Evolutionary conservation across 495 filamentous ascomycete species (phyloP), one percentile per base, ranked within the genome.

Genomic region (Hypoxylon fragiforme): DNA sequence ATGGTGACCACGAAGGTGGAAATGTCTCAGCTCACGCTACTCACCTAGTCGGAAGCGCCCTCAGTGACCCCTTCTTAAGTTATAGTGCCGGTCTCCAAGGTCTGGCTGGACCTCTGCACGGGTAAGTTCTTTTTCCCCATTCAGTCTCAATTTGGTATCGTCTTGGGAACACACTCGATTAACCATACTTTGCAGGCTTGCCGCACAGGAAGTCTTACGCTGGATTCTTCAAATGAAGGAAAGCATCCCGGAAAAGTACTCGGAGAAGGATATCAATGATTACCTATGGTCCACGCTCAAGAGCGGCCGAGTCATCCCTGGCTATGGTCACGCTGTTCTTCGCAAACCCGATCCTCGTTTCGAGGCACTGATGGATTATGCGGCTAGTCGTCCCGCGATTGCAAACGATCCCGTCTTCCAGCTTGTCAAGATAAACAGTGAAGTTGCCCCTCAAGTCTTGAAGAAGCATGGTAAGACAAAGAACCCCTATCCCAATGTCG

Each of bases 1-100:
- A 98, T 76, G 92, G 92, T 37, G 94, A 98, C 74, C 94, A 98
- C 77, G 94, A 98, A 70, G 94, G 94, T 50, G 94, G 94, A 45
- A 98, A 98, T 66, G 94, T 97, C 47, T 96, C 91, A 1, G 94
- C 94, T 3, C 94, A 98, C 70, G 77, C 94, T n/a, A 98, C 94
- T 16, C 94, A 98, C 73, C 81, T 98, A 7, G 95, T 98, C 26
- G 94, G 94, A n/a, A 91, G 87, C 55, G 95, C 95, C 7, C 82
- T 98, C 47, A 90, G 86, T 71, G 95, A 97, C 66, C 91, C 94
- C 28, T 97, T 91, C 81, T 81, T 98, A 50, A 91, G 87, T 66
- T 97, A 97, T 79, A 92, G 88, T 68, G 95, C 94, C 47, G 94
- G 94, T 63, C 83, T 98, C 19, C 89, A 97, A 68, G 94, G 95